Conservation (phyloP, 2,329 filamentous ascomycete genomes). For the Venturia carpophila region DNA sequence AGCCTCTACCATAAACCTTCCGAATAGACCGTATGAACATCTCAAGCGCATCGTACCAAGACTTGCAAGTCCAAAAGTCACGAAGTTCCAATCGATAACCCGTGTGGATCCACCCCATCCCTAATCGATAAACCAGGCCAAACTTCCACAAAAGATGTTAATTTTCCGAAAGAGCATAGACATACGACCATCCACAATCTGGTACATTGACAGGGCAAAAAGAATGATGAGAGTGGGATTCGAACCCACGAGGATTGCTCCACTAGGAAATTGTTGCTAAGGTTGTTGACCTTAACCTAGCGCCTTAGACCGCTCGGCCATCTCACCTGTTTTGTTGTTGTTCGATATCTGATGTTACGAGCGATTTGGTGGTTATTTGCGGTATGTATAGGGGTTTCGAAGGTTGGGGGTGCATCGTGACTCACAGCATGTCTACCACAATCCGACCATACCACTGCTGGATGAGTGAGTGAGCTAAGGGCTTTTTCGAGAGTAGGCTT, state of each 20-base stretch:
- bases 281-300: slow-evolving; percentile 11
- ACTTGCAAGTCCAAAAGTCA: too few relatives aligned
- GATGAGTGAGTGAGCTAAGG: too few relatives aligned
- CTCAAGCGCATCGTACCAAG: not conserved
- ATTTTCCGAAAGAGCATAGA: not conserved
- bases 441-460: too few relatives aligned
- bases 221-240: slow-evolving; percentile 33
- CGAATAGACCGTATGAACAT: not conserved
- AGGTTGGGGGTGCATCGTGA: not conserved
- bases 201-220: not conserved
- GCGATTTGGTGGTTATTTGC: not conserved
- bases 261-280: slow-evolving; percentile 27
- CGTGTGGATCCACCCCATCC: not conserved
- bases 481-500: not conserved
- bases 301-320: slow-evolving; percentile 13
- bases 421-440: not conserved
- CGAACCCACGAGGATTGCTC: slow-evolving; percentile 36
- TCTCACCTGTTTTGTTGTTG: slow-evolving; percentile 2
- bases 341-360: not conserved
- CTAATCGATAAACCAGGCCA: not conserved
- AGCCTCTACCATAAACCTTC: too few relatives aligned
- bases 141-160: not conserved
- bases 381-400: not conserved
- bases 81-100: not conserved
- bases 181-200: too few relatives aligned